Evolutionary conservation across 257 asterid genomes (phyloP).

Genomic region (Coffea canephora): DNA sequence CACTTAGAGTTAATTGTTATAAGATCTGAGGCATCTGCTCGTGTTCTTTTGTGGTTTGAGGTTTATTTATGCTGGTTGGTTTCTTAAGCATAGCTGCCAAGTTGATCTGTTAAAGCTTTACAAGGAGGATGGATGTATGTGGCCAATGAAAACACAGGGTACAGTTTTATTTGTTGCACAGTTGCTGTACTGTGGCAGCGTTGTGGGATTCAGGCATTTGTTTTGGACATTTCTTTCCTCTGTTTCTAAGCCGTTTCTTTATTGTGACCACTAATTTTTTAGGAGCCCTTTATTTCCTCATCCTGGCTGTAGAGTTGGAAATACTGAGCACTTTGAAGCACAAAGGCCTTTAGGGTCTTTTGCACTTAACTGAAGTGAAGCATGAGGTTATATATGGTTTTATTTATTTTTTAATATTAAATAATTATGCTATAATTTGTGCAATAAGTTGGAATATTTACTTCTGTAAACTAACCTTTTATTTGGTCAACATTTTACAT

Average conservation of each 20-base stretch:
- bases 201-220: background rate
- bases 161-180: background rate
- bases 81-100: background rate
- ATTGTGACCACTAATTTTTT: background rate
- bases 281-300: no score
- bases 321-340: background rate
- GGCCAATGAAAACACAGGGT: background rate
- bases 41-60: background rate
- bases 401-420: background rate
- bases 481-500: background rate
- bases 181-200: background rate
- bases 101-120: background rate
- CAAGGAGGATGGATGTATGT: background rate
- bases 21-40: background rate
- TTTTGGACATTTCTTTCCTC: background rate
- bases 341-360: background rate
- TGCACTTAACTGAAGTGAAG: background rate
- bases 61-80: background rate
- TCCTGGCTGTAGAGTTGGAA: background rate
- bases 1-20: background rate
- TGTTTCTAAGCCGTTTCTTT: background rate
- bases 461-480: background rate
- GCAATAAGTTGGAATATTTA: background rate
- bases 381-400: background rate
- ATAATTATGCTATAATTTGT: background rate